phyloP scores from a whole-genome alignment of 768 basidiomycete species.

The Russula foetens region DNA sequence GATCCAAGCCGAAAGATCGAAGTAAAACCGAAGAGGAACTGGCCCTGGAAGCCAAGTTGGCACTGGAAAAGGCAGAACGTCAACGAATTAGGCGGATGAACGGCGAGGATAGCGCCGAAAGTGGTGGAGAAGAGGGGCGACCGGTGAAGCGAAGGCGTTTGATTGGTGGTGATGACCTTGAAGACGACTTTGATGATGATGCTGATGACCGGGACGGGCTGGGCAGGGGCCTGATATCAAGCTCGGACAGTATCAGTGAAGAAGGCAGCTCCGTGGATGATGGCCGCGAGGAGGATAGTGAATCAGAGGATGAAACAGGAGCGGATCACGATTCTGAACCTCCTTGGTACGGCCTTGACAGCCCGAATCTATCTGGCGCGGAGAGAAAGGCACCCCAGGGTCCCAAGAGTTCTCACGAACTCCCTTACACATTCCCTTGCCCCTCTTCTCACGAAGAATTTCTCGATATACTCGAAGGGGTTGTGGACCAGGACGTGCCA shows the following conservation, averaged over 20 bases:
- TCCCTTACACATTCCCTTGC: conserved; percentile 91
- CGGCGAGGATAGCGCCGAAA: conserved; percentile 60
- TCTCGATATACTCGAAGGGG: conserved; percentile 65
- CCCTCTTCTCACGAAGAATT: conserved; percentile 84
- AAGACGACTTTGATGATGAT: conserved; percentile 65
- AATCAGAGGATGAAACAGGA: conserved; percentile 26
- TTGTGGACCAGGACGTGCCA: conserved; percentile 66
- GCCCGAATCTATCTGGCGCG: not conserved
- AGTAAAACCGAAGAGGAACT: conserved; percentile 96
- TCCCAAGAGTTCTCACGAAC: conserved; percentile 36
- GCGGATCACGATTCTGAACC: conserved; percentile 23
- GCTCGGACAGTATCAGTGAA: conserved; percentile 10
- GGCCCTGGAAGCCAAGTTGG: conserved; percentile 80
- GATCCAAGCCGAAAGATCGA: conserved; percentile 89
- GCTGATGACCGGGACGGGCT: conserved; percentile 23
- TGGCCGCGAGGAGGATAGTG: conserved; percentile 26
- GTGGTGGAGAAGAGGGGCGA: conserved; percentile 49
- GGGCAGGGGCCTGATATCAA: conserved; percentile 30
- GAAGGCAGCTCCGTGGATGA: conserved; percentile 20
- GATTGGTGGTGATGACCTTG: conserved; percentile 80
- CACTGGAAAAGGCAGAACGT: conserved; percentile 79
- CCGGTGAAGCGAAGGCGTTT: conserved; percentile 44
- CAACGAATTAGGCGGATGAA: conserved; percentile 75
- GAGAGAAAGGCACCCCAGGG: not conserved
- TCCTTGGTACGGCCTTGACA: not conserved